Percentiles rank a stretch among this genome's conserved stretches.
phyloP scores from a whole-genome alignment of 2,329 filamentous ascomycete genomes.

The Trematosphaeria pertusa region DNA sequence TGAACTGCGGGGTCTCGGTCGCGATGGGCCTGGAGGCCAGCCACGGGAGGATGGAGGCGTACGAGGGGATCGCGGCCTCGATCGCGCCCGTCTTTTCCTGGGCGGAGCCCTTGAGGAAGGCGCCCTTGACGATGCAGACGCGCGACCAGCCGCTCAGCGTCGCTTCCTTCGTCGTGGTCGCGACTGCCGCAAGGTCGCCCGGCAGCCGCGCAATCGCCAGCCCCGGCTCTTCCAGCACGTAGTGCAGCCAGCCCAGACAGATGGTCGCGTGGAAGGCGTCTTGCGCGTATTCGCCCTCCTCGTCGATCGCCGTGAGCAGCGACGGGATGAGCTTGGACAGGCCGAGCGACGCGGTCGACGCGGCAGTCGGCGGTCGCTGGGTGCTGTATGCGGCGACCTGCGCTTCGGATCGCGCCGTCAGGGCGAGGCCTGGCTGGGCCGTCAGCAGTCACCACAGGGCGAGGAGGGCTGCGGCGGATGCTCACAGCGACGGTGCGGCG shows the following conservation, averaged over 20 bases:
- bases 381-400: constrained; percentile 53
- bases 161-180: constrained; percentile 41
- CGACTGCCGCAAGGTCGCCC: constrained; percentile 58
- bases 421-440: constrained; percentile 50
- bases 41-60: constrained; percentile 70
- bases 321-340: constrained; percentile 49
- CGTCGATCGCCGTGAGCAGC: constrained; percentile 49
- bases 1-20: constrained; percentile 61
- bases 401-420: constrained; percentile 56
- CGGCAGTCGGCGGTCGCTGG: constrained; percentile 51
- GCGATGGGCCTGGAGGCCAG: constrained; percentile 64
- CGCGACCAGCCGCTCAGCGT: constrained; percentile 75
- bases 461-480: constrained; percentile 20
- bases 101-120: constrained; percentile 70
- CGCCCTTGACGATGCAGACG: constrained; percentile 79
- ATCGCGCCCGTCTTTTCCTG: constrained; percentile 52
- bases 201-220: constrained; percentile 69
- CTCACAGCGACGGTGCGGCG: constrained; percentile 83
- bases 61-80: constrained; percentile 70
- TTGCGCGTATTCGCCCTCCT: constrained; percentile 53
- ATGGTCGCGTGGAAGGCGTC: constrained; percentile 79
- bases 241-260: constrained; percentile 85
- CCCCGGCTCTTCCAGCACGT: constrained; percentile 73
- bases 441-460: constrained; percentile 17
- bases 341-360: constrained; percentile 44